Evolutionary conservation across 495 filamentous ascomycete species (phyloP), one percentile per base, ranked within the genome.

Genomic region (Chaetomium cochliodes): DNA sequence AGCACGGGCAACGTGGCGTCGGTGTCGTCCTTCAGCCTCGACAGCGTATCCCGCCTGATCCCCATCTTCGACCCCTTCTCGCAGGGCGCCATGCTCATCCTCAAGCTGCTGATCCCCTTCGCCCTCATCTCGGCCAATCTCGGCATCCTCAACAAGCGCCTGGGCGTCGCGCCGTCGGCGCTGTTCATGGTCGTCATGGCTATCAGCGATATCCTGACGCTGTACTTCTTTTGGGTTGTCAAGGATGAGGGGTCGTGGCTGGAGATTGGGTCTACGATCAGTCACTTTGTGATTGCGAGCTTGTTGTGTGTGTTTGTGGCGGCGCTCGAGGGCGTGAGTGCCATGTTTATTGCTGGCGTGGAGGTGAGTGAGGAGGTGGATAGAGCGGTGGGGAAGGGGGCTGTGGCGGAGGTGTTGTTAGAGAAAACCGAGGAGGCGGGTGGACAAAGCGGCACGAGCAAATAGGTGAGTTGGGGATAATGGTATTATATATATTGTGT

Each of bases 211-310:
- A 86, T 97, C 52, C 81, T 98, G 70, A 98, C 96, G 5, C 81
- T 99, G 60, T 92, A 94, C 74, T 99, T 99, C 82, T 99, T 99
- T 76, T 99, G 89, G 84, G 88, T 96, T 73, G 96, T 99, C 8
- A 87, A 87, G 61, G 96, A 99, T 72, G 92, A 98, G 73, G 94
- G 96, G 0, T 92, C 87, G 42, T 99, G 96, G 96, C 78, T 99
- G 58, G 96, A 99, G 70, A 99, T 98, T 71, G 96, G 96, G 54
- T 93, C 90, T 39, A 96, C 90, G 1, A 99, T 99, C 65, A 94
- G 85, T 69, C 91, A 97, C 69, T 99, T 97, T 74, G 85, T 85
- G 64, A 98, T 99, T 76, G 93, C 92, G 20, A 96, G 92, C 73
- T 66, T 90, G 69, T 73, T 98, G 42, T 93, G 92, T 70, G 86